Base-by-base conservation (phyloP, 257 asterid genomes). In the Fraxinus pennsylvanica region DNA sequence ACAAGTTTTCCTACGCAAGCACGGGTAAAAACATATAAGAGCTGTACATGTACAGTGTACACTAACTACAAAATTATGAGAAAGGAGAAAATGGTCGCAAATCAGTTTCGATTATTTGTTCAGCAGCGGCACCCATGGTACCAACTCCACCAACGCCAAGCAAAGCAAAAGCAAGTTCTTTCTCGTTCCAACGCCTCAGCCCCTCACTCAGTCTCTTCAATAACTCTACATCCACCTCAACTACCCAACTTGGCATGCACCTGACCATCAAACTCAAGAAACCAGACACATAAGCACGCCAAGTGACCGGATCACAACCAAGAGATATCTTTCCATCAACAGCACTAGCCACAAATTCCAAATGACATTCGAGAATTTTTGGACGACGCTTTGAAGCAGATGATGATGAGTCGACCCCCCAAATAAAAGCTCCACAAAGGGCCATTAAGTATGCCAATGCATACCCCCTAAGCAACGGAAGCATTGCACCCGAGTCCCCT, bases 121-220 rank as follows among this genome's bases (percentile, higher is more conserved):
- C 93, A 81, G 96, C 96, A 73, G 98, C 99, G 21, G 93, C 83
- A 57, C 93, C 96, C 96, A 95, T 91, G 27, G 94, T 82, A 17
- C 88, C 86, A 78, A 86, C 68, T 47, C 99, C 98, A 10, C 98
- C 97, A 73, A 76, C 92, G 19, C 88, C 87, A 4, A 95, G 91
- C 87, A 95, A 80, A 66, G 97, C 94, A 67, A 95, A 80, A 65
- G 99, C 96, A 57, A 95, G 97, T 79, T 89, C 98, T 79, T 86
- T 90, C 86, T 93, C 98, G 32, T 87, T 82, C 96, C 93, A 87
- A 45, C 82, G 88, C 75, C 88, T 86, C 84, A 95, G 83, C 41
- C 98, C 99, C 68, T 77, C 82, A 67, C 98, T 85, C 36, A 95
- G 89, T 72, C 91, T 87, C 78, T 82, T 86, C 89, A 95, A 80